A percentile compares a stretch with the other conserved stretches of the same genome.
These are phyloP conservation scores for Neofusicoccum sp. DNA, from an alignment of 2,329 filamentous ascomycete species.

Conservation along the genomic window DNA sequence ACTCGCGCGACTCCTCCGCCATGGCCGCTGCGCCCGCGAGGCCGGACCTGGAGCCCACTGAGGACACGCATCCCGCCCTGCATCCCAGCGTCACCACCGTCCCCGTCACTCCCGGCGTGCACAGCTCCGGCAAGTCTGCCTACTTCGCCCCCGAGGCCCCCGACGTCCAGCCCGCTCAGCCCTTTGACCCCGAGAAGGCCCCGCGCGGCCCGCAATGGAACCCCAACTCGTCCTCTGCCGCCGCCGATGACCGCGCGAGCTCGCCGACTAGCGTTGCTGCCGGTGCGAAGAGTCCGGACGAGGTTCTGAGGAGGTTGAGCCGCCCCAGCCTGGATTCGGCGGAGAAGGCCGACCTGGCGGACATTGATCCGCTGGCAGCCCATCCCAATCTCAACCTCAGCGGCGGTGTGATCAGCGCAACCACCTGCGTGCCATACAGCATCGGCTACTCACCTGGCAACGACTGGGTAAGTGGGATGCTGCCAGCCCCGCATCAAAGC, in stretches of 20 bases:
- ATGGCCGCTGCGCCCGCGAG: constrained; percentile 16
- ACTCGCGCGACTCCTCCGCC: not conserved
- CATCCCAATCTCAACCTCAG: constrained; percentile 59
- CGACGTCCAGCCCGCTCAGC: constrained; percentile 25
- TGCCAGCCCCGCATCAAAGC: not conserved
- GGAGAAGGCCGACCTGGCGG: constrained; percentile 42
- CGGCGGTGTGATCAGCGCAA: constrained; percentile 62
- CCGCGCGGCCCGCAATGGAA: constrained; percentile 37
- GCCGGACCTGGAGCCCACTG: constrained; percentile 22
- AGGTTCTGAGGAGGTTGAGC: constrained; percentile 55
- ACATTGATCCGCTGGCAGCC: constrained; percentile 53
- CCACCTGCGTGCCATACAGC: constrained; percentile 63
- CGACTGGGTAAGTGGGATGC: constrained; percentile 52
- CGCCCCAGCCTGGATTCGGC: constrained; percentile 35
- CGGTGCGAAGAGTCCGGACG: constrained; percentile 47
- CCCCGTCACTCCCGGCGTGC: constrained; percentile 45
- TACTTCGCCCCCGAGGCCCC: constrained; percentile 32
- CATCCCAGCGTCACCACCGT: constrained; percentile 36
- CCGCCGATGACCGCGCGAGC: constrained; percentile 22
- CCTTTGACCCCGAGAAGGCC: constrained; percentile 31
- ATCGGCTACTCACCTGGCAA: constrained; percentile 52
- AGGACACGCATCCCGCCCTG: constrained; percentile 39
- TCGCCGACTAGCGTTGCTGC: constrained; percentile 44
- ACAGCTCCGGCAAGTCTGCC: constrained; percentile 35
- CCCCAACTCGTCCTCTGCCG: constrained; percentile 37